phyloP scores from a whole-genome alignment of 1,284 basidiomycete species.

The Cutaneotrichosporon curvatum region DNA sequence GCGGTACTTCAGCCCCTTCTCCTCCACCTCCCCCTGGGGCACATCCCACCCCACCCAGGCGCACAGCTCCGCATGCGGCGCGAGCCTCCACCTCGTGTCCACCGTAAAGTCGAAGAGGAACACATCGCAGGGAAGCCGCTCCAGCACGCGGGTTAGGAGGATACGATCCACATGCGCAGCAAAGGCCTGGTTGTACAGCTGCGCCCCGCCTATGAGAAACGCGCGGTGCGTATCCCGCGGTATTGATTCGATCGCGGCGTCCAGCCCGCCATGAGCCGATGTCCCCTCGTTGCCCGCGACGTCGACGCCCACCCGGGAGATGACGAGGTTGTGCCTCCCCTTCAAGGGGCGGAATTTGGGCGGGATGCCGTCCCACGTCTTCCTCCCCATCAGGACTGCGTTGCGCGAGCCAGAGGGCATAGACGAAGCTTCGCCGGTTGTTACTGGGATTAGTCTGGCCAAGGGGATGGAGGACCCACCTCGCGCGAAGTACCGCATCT shows the following conservation, averaged over 20 bases:
- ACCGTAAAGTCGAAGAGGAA: conserved; percentile 69
- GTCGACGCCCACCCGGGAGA: conserved; percentile 60
- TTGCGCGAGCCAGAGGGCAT: conserved; percentile 52
- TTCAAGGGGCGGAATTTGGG: conserved; percentile 72
- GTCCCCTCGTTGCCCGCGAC: conserved; percentile 52
- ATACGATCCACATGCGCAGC: conserved; percentile 62
- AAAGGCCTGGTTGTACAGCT: conserved; percentile 69
- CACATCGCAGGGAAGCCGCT: conserved; percentile 69
- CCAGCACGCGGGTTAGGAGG: conserved; percentile 74
- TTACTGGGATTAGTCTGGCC: conserved; percentile 28
- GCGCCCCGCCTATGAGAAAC: conserved; percentile 87
- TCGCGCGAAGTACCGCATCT: conserved; percentile 88
- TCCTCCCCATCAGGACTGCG: conserved; percentile 89
- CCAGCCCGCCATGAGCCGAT: conserved; percentile 29
- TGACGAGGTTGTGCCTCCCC: conserved; percentile 70
- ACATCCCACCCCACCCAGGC: conserved; percentile 75
- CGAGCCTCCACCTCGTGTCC: conserved; percentile 53
- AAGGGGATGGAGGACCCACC: conserved; percentile 38
- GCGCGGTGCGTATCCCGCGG: conserved; percentile 27
- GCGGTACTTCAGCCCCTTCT: conserved; percentile 74
- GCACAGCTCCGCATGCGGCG: conserved; percentile 57
- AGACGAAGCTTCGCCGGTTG: conserved; percentile 27
- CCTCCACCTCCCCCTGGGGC: conserved; percentile 63
- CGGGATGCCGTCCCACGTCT: conserved; percentile 99
- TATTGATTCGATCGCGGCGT: conserved; percentile 27